These are phyloP conservation scores for Ormosia emarginata DNA, from an alignment of 306 rosid species.

Conservation along the genomic window DNA sequence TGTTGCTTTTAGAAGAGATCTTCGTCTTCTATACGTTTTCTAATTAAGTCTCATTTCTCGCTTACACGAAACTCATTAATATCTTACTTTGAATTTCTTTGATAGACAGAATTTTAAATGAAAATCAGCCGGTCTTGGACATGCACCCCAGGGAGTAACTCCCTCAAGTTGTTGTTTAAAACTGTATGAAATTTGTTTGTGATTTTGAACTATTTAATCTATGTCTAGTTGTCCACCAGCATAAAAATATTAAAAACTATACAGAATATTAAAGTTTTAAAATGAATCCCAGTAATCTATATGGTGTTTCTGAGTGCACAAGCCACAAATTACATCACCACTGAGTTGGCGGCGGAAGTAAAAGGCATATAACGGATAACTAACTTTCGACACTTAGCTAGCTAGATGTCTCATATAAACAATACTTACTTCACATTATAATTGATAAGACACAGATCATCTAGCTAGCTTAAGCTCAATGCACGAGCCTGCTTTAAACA, in stretches of 20 bases:
- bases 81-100: not conserved
- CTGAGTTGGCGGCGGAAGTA: not conserved
- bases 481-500: not conserved
- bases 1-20: not conserved
- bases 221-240: not conserved
- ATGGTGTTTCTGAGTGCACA: conserved; percentile 10
- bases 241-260: not conserved
- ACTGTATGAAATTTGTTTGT: not conserved
- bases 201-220: not conserved
- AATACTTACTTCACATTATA: not conserved
- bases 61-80: not conserved
- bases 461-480: not conserved
- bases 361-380: not conserved
- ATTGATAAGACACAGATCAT: not conserved
- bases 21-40: not conserved
- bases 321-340: not conserved
- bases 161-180: not conserved
- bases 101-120: not conserved
- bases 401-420: not conserved
- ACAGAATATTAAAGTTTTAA: not conserved
- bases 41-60: too few relatives aligned
- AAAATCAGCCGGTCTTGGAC: not conserved
- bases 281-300: not conserved
- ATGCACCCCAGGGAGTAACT: not conserved
- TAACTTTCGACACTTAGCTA: too few relatives aligned